Evolutionary conservation across 1,284 basidiomycete species (phyloP).

Genomic region (Ustilago sp.): DNA sequence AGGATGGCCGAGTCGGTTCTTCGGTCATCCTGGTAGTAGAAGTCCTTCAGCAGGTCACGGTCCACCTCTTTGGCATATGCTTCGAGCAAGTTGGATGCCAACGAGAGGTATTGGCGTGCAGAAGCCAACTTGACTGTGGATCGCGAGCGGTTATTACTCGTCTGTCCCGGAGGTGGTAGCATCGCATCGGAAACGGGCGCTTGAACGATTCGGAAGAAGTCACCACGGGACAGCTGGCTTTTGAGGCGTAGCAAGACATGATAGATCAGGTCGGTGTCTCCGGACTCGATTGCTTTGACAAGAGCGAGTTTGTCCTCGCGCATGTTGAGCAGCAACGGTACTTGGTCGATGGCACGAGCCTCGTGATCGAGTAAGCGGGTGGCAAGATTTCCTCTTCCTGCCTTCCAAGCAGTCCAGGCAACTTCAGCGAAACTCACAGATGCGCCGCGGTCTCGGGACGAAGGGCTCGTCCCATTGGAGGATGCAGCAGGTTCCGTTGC

Average conservation of each 20-base stretch:
- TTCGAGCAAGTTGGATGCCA: slow-evolving; percentile 63
- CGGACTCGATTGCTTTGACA: slow-evolving; percentile 89
- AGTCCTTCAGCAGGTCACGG: slow-evolving; percentile 89
- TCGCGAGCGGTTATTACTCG: slow-evolving; percentile 10
- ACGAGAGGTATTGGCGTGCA: slow-evolving; percentile 42
- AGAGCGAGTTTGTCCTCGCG: slow-evolving; percentile 91
- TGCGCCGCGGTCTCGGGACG: slow-evolving; percentile 16
- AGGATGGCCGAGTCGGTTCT: slow-evolving; percentile 89
- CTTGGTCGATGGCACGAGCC: slow-evolving; percentile 87
- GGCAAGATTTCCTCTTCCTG: slow-evolving; percentile 84
- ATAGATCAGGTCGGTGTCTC: slow-evolving; percentile 84
- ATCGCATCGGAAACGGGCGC: slow-evolving; percentile 50
- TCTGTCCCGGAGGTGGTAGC: slow-evolving; percentile 4
- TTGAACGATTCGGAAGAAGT: slow-evolving; percentile 94
- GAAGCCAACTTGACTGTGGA: slow-evolving; percentile 32
- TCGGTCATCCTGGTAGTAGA: slow-evolving; percentile 97
- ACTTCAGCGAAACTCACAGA: slow-evolving; percentile 92
- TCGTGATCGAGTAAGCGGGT: slow-evolving; percentile 95
- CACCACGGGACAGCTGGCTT: slow-evolving; percentile 83
- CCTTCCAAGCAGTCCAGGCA: slow-evolving; percentile 91
- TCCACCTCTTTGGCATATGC: slow-evolving; percentile 72
- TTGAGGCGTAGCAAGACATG: slow-evolving; percentile 71
- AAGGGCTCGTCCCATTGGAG: slow-evolving; percentile 3
- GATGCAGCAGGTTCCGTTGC: background rate
- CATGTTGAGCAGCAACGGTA: slow-evolving; percentile 91